Evolutionary conservation across 2,329 filamentous ascomycete species (phyloP).

Genomic region (Dactylonectria macrodidyma): DNA sequence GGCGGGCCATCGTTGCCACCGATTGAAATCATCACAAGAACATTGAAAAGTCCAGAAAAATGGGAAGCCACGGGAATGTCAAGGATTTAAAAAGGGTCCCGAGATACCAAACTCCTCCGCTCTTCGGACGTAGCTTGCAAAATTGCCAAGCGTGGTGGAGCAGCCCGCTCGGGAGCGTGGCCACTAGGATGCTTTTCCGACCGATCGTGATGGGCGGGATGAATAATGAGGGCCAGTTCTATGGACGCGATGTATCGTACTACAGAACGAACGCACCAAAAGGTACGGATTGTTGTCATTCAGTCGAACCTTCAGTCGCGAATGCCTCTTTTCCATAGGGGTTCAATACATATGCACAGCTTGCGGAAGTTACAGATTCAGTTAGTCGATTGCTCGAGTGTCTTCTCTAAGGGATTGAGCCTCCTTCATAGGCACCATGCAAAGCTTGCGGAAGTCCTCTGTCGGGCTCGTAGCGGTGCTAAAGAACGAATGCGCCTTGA

Average conservation of each 20-base stretch:
- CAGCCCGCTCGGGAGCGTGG: conserved; percentile 3
- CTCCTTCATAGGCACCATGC: too few species aligned
- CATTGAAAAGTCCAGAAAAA: background rate
- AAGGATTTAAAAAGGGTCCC: conserved; percentile 29
- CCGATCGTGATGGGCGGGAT: conserved; percentile 17
- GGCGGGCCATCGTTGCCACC: background rate
- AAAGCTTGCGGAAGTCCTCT: too few species aligned
- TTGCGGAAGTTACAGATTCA: too few species aligned
- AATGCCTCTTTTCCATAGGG: too few species aligned
- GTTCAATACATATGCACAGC: too few species aligned
- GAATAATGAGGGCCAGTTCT: conserved; percentile 18
- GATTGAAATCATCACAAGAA: background rate
- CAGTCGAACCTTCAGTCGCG: too few species aligned
- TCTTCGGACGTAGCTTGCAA: conserved; percentile 20
- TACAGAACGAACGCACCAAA: too few species aligned
- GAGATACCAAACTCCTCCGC: conserved; percentile 11
- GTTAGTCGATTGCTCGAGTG: too few species aligned
- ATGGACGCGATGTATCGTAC: background rate
- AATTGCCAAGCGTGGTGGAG: conserved; percentile 20
- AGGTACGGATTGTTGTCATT: too few species aligned
- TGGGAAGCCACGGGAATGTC: conserved; percentile 22
- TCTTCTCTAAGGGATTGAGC: too few species aligned
- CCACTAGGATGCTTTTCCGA: conserved; percentile 32
- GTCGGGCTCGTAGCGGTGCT: too few species aligned
- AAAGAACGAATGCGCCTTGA: too few species aligned